Evolutionary conservation across 495 filamentous ascomycete genomes (phyloP), one percentile per base, ranked within the genome.

Genomic region (Melanomma pulvis-pyrius): DNA sequence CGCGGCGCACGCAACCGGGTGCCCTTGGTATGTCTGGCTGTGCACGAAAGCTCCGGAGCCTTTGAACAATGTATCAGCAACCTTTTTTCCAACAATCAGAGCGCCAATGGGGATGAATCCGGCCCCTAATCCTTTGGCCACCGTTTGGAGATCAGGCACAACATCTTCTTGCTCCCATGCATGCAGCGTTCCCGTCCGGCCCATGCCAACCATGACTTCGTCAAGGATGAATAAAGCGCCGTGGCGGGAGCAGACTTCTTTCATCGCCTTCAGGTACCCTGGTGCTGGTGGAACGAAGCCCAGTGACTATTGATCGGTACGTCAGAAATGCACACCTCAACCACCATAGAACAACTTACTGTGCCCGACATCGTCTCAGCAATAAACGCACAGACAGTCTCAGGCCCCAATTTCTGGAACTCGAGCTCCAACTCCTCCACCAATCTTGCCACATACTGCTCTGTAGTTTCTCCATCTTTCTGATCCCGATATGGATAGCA

Each of bases 381-480:
- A 39, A 94, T 77, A 66, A 94, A 93, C 1, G 89, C 92, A 64
- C 85, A 88, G 9, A 94, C 90, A 2, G 78, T 91, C 1, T 87
- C 79, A 0, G 89, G 85, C 0, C 89, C 91, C 3, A 92, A 78
- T 28, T 83, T 79, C 65, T 86, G 80, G 70, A 96, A 93, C 68
- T 92, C 88, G 1, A 81, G 83, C 32, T 93, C 90, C 3, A 96
- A 76, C 70, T 96, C 91, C 9, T 81, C 72, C 0, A 81, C 83
- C 57, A 90, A 80, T 71, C 89, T 81, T 1, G 73, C 70, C 7
- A 92, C 76, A 63, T 86, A 87, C 11, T 70, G 54, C 17, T 73
- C 70, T 13, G 71, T 70, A 1, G 62, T 69, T 63, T 83, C 81
- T 1, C 49, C 67, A 1, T 71, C 36, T 15, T 46, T 25, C 58